Percentiles rank a stretch among this genome's conserved stretches.
phyloP scores from a whole-genome alignment of 75 land plant genomes.

The Chamaecyparis obtusa region DNA sequence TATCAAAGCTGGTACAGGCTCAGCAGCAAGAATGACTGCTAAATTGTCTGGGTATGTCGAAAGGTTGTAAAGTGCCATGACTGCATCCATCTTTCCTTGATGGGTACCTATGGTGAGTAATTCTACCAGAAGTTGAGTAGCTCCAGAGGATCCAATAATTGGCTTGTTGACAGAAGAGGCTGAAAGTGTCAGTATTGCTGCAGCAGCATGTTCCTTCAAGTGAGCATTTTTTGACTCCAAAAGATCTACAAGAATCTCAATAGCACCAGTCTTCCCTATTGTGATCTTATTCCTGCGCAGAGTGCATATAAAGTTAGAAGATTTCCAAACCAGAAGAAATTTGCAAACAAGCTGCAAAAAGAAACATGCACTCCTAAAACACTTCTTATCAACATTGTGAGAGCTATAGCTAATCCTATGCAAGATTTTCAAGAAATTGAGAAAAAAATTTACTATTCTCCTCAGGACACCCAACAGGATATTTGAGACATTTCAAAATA shows the following conservation, averaged over 20 bases:
- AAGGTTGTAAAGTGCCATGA: conserved; percentile 70
- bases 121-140: conserved; percentile 67
- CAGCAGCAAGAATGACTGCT: conserved; percentile 31
- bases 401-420: not conserved
- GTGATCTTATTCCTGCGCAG: conserved; percentile 65
- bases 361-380: not conserved
- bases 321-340: conserved; percentile 5
- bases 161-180: conserved; percentile 61
- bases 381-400: not conserved
- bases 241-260: conserved; percentile 51
- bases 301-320: not conserved
- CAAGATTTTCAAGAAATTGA: not conserved
- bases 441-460: not conserved
- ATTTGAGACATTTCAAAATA: not conserved
- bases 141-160: conserved; percentile 51
- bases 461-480: not conserved
- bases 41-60: conserved; percentile 56
- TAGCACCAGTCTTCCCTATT: conserved; percentile 68
- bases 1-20: conserved; percentile 48
- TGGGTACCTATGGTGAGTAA: conserved; percentile 44
- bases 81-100: conserved; percentile 69
- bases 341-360: not conserved
- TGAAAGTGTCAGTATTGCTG: conserved; percentile 67
- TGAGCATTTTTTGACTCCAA: conserved; percentile 28
- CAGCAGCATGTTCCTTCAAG: conserved; percentile 64